Evolutionary conservation across 208 protist species (phyloP), one percentile per base, ranked within the genome.

Genomic region (Trypanosoma vivax): DNA sequence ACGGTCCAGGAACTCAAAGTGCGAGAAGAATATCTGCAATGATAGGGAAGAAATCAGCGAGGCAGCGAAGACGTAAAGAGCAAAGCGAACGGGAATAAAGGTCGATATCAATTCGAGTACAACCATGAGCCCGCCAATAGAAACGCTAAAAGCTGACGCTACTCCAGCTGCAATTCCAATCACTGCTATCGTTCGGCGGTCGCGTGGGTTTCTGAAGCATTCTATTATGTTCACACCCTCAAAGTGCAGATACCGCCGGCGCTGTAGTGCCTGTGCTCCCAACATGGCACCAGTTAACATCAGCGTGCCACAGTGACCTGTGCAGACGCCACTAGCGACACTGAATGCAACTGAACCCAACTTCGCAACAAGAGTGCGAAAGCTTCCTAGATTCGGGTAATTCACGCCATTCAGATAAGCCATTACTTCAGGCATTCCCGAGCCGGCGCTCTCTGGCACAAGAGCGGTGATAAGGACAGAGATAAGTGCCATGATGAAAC

Each of bases 401-500:
- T 64, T 5, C n/a, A 83, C 63, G 33, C 76, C 76, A 58, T 83
- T 83, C 19, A 83, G 48, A 43, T 70, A 78, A 10, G 76, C 76
- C 30, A 62, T 60, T 31, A 83, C 76, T 23, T 78, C 70, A 4
- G 71, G 76, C 11, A 72, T 52, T 5, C 76, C 67, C 0, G 67
- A 56, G 23, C 71, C 71, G 29, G 68, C 60, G 50, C 60, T 69
- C 29, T 72, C 67, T 30, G 70, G 71, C 14, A 70, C 71, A 29
- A 76, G 43, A 35, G 43, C 53, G 43, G 57, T 69, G 27, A 83
- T 60, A 1, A 51, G 34, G 43, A 65, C 72, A 7, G 75, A 73
- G 5, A 74, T 25, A 0, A 67, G 39, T 6, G 75, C 73, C 5
- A 48, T 52, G 19, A 60, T 11, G 3, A 76, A 10, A 41, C 71